phyloP scores from a whole-genome alignment of 345 rosid species.

The Boechera stricta region DNA sequence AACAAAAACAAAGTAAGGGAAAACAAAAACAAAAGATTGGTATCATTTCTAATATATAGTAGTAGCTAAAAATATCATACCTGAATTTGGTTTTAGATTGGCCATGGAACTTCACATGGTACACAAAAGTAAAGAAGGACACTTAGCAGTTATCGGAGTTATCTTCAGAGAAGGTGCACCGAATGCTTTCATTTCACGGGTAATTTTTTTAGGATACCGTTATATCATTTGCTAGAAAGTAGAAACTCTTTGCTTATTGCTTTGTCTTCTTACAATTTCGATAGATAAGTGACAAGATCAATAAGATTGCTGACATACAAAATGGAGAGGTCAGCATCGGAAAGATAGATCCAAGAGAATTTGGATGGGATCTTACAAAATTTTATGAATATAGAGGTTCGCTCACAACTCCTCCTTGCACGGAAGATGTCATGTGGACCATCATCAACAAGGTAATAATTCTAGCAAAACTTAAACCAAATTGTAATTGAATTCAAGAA shows the following conservation, averaged over 20 bases:
- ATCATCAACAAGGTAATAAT: slow-evolving; percentile 55
- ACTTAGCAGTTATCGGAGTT: slow-evolving; percentile 58
- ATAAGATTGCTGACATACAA: slow-evolving; percentile 3
- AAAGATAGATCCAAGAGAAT: slow-evolving; percentile 54
- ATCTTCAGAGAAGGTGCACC: slow-evolving; percentile 67
- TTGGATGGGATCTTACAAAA: slow-evolving; percentile 54
- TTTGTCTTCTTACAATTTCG: neutral
- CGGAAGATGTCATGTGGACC: slow-evolving; percentile 77
- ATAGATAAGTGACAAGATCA: slow-evolving; percentile 40
- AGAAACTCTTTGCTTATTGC: slow-evolving; percentile 7
- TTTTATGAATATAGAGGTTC: slow-evolving; percentile 79
- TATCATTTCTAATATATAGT: neutral
- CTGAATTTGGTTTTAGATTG: slow-evolving; percentile 33
- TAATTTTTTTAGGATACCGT: slow-evolving; percentile 12
- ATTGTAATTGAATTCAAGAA: neutral
- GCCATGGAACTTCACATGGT: slow-evolving; percentile 70
- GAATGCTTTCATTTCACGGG: slow-evolving; percentile 64
- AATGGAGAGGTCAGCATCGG: slow-evolving; percentile 48
- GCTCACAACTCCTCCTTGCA: slow-evolving; percentile 84
- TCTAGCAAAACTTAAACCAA: neutral
- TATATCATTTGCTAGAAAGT: neutral
- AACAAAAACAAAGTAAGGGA: slow-evolving; percentile 28
- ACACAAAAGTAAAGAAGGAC: slow-evolving; percentile 49
- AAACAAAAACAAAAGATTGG: neutral
- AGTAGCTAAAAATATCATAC: slow-evolving; percentile 1